These are phyloP conservation scores for Pisolithus thermaeus DNA, from an alignment of 1,284 basidiomycete species.

Conservation along the genomic window DNA sequence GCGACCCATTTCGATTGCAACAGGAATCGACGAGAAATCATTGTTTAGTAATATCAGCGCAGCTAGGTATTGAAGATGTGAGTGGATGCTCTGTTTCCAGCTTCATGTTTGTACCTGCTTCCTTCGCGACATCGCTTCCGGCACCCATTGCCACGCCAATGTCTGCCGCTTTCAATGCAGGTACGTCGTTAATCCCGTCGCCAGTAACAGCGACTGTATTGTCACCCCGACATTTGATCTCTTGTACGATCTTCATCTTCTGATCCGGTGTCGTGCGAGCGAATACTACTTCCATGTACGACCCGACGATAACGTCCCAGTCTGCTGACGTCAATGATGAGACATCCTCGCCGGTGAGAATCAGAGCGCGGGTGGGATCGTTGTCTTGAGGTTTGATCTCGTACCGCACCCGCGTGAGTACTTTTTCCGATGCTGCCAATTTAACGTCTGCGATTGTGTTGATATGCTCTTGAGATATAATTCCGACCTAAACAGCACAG, in stretches of 20 bases:
- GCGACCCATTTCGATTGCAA: slow-evolving; percentile 36
- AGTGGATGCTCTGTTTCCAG: too few species aligned
- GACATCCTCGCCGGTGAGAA: slow-evolving; percentile 44
- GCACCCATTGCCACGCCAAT: slow-evolving; percentile 86
- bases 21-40: slow-evolving; percentile 32
- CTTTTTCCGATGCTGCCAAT: neutral
- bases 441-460: slow-evolving; percentile 36
- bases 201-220: slow-evolving; percentile 49
- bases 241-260: slow-evolving; percentile 54
- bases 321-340: slow-evolving; percentile 37
- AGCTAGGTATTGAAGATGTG: slow-evolving; percentile 8
- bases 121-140: slow-evolving; percentile 81
- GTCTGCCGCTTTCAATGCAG: slow-evolving; percentile 70
- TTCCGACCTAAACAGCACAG: slow-evolving; percentile 39
- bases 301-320: slow-evolving; percentile 44
- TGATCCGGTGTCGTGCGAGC: slow-evolving; percentile 57
- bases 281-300: slow-evolving; percentile 54
- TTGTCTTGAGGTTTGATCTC: slow-evolving; percentile 26
- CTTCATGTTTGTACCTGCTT: slow-evolving; percentile 20
- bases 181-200: slow-evolving; percentile 58
- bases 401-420: slow-evolving; percentile 13
- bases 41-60: slow-evolving; percentile 30
- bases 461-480: slow-evolving; percentile 45
- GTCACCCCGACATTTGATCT: slow-evolving; percentile 41
- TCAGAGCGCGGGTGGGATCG: slow-evolving; percentile 29